phyloP scores from a whole-genome alignment of 345 rosid genomes.

The Lagerstroemia speciosa region DNA sequence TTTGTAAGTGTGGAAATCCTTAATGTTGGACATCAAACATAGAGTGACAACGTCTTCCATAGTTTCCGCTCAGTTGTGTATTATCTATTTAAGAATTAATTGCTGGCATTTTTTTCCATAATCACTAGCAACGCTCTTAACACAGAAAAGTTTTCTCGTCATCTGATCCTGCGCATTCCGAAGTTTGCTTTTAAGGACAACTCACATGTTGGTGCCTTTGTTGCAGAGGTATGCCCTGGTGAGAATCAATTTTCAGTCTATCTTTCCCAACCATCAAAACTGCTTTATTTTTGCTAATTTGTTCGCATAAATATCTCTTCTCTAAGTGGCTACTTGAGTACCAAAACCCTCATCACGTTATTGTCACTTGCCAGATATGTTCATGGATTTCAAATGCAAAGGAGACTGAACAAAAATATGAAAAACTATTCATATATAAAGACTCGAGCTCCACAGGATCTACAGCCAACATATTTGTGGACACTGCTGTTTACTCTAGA shows the following conservation, averaged over 20 bases:
- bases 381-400: slow-evolving; percentile 44
- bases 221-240: slow-evolving; percentile 61
- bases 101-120: neutral
- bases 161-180: slow-evolving; percentile 65
- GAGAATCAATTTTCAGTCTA: slow-evolving; percentile 2
- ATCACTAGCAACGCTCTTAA: neutral
- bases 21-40: neutral
- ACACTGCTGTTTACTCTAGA: slow-evolving; percentile 86
- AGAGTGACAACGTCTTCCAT: neutral
- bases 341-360: neutral
- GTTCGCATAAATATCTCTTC: neutral
- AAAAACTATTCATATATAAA: slow-evolving; percentile 52
- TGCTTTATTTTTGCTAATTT: neutral
- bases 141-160: slow-evolving; percentile 96
- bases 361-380: slow-evolving; percentile 51
- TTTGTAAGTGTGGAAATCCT: neutral
- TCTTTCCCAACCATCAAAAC: neutral
- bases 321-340: neutral
- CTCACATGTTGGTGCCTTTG: slow-evolving; percentile 84
- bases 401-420: slow-evolving; percentile 43
- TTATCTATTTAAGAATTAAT: neutral
- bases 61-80: neutral
- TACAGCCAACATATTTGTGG: slow-evolving; percentile 59
- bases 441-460: slow-evolving; percentile 42
- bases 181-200: slow-evolving; percentile 88